Conservation (phyloP, 2,329 filamentous ascomycete genomes). For the Parastagonospora avenae region DNA sequence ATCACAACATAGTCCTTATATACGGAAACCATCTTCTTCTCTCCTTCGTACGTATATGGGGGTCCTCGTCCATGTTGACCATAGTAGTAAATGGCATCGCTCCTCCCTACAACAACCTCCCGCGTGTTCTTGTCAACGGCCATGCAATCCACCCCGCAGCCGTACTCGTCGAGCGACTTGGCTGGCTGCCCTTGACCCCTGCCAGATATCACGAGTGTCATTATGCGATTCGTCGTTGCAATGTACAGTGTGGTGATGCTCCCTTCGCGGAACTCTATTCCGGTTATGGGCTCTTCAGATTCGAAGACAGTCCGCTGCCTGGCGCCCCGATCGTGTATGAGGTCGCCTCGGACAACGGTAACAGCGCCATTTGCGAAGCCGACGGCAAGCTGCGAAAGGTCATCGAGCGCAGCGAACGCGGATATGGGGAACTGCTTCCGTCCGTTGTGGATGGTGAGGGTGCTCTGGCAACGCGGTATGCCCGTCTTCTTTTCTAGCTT, state of each 20-base stretch:
- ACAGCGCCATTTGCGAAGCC: conserved; percentile 96
- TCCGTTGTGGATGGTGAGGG: conserved; percentile 83
- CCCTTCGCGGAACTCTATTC: conserved; percentile 75
- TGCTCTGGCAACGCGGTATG: conserved; percentile 84
- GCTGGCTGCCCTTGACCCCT: conserved; percentile 88
- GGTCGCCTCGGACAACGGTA: conserved; percentile 88
- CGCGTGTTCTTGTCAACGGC: conserved; percentile 78
- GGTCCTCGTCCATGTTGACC: conserved; percentile 82
- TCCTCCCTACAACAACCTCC: conserved; percentile 87
- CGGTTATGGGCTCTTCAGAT: conserved; percentile 94
- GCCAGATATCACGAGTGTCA: conserved; percentile 85
- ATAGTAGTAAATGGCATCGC: conserved; percentile 96
- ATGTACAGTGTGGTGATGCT: conserved; percentile 81
- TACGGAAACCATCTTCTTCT: conserved; percentile 79
- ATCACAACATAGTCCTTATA: conserved; percentile 87
- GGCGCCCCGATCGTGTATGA: conserved; percentile 93
- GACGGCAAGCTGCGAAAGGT: conserved; percentile 89
- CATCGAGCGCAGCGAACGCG: conserved; percentile 83
- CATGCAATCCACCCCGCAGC: conserved; percentile 95
- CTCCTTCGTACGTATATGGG: conserved; percentile 88
- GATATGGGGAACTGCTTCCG: conserved; percentile 94
- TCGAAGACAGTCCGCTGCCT: conserved; percentile 95
- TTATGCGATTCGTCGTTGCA: conserved; percentile 84
- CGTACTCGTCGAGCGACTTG: conserved; percentile 84
- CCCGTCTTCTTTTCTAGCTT: conserved; percentile 94